Evolutionary conservation across 108 stramenopile species (phyloP).

Genomic region (Cyclostephanos invisitatus): DNA sequence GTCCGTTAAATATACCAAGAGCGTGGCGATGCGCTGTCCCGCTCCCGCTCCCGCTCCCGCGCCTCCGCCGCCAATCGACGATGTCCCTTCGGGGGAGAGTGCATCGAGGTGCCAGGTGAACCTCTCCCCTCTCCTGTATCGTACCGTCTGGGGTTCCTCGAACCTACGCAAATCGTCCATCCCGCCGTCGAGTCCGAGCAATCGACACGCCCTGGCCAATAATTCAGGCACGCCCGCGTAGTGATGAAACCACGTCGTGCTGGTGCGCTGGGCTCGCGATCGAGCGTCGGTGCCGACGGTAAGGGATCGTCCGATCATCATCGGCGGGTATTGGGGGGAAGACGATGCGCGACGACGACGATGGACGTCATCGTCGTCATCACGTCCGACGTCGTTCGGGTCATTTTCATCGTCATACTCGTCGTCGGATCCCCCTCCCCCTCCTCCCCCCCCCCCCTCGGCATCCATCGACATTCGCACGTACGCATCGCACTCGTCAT

Average conservation of each 20-base stretch:
- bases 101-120: constrained; percentile 90
- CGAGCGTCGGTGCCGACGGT: constrained; percentile 80
- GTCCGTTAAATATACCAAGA: constrained; percentile 79
- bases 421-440: too few species aligned
- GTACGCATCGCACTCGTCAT: constrained; percentile 77
- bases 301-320: constrained; percentile 66
- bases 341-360: background rate
- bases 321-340: constrained; percentile 12
- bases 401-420: too few species aligned
- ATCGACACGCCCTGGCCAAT: constrained; percentile 76
- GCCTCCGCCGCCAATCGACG: background rate
- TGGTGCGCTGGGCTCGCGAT: constrained; percentile 69
- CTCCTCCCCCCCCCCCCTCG: background rate
- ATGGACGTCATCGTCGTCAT: background rate
- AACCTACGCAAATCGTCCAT: constrained; percentile 45
- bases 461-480: constrained; percentile 54
- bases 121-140: constrained; percentile 72
- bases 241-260: constrained; percentile 84
- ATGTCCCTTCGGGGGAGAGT: constrained; percentile 54
- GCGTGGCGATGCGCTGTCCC: constrained; percentile 78
- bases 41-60: constrained; percentile 16
- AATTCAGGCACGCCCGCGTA: constrained; percentile 69
- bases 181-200: constrained; percentile 70
- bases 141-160: constrained; percentile 87
- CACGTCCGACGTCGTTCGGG: background rate